Evolutionary conservation across 78 protist species (phyloP), one percentile per base, ranked within the genome.

Genomic region (Chrysochromulina parva): DNA sequence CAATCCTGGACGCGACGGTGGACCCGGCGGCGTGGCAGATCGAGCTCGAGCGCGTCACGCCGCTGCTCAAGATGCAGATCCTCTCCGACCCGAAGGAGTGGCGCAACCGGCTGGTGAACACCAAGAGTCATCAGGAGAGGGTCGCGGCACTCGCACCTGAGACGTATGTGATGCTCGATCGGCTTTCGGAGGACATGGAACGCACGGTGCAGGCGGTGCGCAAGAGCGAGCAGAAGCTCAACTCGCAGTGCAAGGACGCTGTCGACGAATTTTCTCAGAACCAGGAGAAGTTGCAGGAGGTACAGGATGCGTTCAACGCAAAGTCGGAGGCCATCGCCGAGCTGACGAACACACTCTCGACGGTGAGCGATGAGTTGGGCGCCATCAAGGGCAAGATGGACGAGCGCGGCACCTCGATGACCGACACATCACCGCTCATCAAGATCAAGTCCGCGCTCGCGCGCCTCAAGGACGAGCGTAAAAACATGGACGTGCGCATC

Each of bases 1-100:
- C 7, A 38, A 28, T 47, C 47, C 52, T 85, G 7, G 76, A 85
- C 17, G 17, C 89, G 58, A 17, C 11, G 17, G 52, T 57, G 16
- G 74, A 28, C 24, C 69, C 89, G 2, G 74, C 58, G 74, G 74
- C 26, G 3, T 85, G 89, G 89, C 53, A 57, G 14, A 1, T 85
- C 59, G 89, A 85, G 89, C 57, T 59, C 10, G 89, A 85, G 74
- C 89, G 89, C 9, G 89, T 85, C 59, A 3, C n/a, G 58, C 89
- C 89, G 28, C 69, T 60, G 58, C 74, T 85, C 76, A 85, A 85
- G 74, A 22, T 82, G 53, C 50, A 74, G 82, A 55, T n/a, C 47
- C n/a, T 47, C 16, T 59, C 76, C 14, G 89, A 85, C 74, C n/a
- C n/a, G 28, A 85, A 85, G 89, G 89, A 85, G 69, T 85, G 89